phyloP scores from a whole-genome alignment of 495 filamentous ascomycete genomes.

The Elaphomyces granulatus region DNA sequence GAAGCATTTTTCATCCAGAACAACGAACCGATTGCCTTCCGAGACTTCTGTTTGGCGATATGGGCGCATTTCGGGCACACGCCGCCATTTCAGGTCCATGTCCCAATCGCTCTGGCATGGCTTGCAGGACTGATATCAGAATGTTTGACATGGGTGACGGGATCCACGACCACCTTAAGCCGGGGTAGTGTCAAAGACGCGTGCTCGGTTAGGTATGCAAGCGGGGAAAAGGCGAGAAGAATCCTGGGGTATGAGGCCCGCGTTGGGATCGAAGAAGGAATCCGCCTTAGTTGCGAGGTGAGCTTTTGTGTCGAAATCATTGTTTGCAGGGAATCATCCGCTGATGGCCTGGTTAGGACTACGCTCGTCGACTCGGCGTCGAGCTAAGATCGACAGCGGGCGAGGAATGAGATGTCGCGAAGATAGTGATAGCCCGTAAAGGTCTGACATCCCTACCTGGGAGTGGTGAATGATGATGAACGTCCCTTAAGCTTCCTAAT shows the following conservation, averaged over 20 bases:
- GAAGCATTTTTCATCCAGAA: conserved; percentile 52
- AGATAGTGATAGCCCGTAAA: too few relatives aligned
- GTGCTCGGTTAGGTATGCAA: conserved; percentile 38
- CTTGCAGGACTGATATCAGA: conserved; percentile 35
- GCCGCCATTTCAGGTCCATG: conserved; percentile 35
- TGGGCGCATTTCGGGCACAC: conserved; percentile 46
- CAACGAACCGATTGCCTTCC: conserved; percentile 44
- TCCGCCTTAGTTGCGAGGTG: conserved; percentile 37
- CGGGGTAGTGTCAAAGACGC: conserved; percentile 44
- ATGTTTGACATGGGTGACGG: conserved; percentile 36
- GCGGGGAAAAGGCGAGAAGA: conserved; percentile 39
- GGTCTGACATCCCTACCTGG: too few relatives aligned
- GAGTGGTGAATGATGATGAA: too few relatives aligned
- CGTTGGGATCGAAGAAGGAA: conserved; percentile 41
- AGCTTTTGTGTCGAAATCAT: too few relatives aligned
- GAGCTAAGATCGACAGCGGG: too few relatives aligned
- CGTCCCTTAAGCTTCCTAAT: too few relatives aligned
- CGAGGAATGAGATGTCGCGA: too few relatives aligned
- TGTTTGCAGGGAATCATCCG: not conserved
- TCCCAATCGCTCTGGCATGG: conserved; percentile 38
- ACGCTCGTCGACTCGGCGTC: conserved; percentile 24
- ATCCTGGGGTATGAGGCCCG: conserved; percentile 45
- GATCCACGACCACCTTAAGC: conserved; percentile 34
- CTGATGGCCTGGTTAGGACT: conserved; percentile 14
- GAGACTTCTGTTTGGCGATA: conserved; percentile 43